Conservation (phyloP, 2,329 filamentous ascomycete genomes). For the Bimuria novae-zelandiae region DNA sequence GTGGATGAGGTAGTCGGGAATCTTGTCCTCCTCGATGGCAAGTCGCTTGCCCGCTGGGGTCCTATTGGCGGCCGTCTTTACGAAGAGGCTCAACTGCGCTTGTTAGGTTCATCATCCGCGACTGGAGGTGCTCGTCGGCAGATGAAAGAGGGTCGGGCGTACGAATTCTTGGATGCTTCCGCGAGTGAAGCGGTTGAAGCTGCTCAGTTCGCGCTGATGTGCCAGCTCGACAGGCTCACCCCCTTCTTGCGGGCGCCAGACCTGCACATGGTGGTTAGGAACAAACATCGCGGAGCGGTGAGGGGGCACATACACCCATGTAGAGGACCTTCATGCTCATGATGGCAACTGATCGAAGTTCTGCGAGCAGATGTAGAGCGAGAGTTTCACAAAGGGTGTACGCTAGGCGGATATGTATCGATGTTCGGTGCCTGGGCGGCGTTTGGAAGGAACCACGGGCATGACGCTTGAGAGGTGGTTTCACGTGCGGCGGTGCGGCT, state of each 20-base stretch:
- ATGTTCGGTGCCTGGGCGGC: slow-evolving; percentile 3
- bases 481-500: slow-evolving; percentile 14
- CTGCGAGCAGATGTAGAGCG: not conserved
- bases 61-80: slow-evolving; percentile 84
- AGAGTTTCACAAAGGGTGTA: not conserved
- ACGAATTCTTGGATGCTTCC: slow-evolving; percentile 48
- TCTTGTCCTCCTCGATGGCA: slow-evolving; percentile 62
- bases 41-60: slow-evolving; percentile 77
- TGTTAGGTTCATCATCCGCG: slow-evolving; percentile 13
- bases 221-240: slow-evolving; percentile 77
- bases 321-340: slow-evolving; percentile 80
- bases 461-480: slow-evolving; percentile 9
- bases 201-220: slow-evolving; percentile 75
- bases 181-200: slow-evolving; percentile 77
- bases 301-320: slow-evolving; percentile 70
- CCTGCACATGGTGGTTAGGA: slow-evolving; percentile 54
- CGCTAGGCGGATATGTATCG: not conserved
- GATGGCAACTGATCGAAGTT: slow-evolving; percentile 12
- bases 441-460: not conserved
- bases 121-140: not conserved
- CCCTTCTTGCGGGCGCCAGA: slow-evolving; percentile 64
- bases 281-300: slow-evolving; percentile 20
- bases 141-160: slow-evolving; percentile 15
- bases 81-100: slow-evolving; percentile 76
- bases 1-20: slow-evolving; percentile 65